These are phyloP conservation scores for Metschnikowia baotianmanensis DNA, from an alignment of 805 yeast genomes.

Conservation along the genomic window DNA sequence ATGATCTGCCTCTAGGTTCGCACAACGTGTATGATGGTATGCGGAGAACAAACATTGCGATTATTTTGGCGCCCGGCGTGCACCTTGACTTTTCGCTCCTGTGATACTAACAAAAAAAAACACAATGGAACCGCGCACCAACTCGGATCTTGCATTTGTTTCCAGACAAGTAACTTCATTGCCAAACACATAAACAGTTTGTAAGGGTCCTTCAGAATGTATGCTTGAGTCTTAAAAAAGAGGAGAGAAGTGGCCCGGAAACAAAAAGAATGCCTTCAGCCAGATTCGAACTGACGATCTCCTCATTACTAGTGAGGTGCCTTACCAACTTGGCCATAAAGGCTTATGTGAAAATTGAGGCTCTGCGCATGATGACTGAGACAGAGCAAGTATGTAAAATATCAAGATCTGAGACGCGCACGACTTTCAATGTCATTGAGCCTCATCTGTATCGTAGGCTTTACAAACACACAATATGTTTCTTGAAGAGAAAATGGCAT, in stretches of 20 bases:
- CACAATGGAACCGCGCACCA: background rate
- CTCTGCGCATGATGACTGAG: background rate
- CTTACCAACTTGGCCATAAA: conserved; percentile 34
- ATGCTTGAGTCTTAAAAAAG: background rate
- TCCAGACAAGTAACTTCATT: background rate
- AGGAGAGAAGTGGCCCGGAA: background rate
- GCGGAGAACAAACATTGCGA: background rate
- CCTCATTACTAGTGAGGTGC: conserved; percentile 33
- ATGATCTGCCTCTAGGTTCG: no score
- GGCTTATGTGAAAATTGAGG: conserved; percentile 12
- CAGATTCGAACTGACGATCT: conserved; percentile 10
- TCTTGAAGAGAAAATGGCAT: no score
- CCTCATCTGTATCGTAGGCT: no score
- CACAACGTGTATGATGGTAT: no score
- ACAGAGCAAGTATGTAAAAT: no score
- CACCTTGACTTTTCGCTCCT: background rate
- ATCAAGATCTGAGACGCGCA: no score
- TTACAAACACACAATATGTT: no score
- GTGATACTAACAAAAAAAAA: no score
- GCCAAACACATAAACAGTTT: background rate
- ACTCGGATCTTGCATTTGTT: background rate
- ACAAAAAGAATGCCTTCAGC: conserved; percentile 10
- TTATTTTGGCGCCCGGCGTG: background rate
- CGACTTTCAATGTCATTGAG: no score
- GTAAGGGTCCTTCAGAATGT: background rate